Percentiles rank a stretch among this genome's conserved stretches.
phyloP scores from a whole-genome alignment of 306 rosid species.

The Rosa rugosa region DNA sequence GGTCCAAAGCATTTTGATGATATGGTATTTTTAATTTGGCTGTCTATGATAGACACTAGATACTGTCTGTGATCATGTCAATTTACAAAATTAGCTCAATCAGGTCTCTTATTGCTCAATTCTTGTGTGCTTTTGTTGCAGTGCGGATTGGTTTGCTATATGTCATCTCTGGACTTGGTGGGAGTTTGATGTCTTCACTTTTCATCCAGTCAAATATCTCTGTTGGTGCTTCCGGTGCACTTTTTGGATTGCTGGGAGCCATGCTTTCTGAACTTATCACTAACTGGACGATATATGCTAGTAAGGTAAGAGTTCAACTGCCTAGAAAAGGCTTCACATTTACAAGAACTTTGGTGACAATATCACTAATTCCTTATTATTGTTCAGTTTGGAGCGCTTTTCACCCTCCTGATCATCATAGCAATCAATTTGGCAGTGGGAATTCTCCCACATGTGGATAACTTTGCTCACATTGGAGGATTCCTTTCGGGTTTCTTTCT shows the following conservation, averaged over 20 bases:
- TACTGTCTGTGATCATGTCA: background rate
- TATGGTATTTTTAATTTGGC: background rate
- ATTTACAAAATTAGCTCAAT: slow-evolving; percentile 11
- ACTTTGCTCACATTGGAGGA: slow-evolving; percentile 98
- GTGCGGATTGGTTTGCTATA: slow-evolving; percentile 80
- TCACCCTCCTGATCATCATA: slow-evolving; percentile 73
- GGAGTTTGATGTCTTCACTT: slow-evolving; percentile 83
- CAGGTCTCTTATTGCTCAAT: slow-evolving; percentile 9
- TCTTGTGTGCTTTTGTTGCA: slow-evolving; percentile 30
- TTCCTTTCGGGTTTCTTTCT: slow-evolving; percentile 84
- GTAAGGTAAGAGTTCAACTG: slow-evolving; percentile 56
- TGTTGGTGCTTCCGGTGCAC: slow-evolving; percentile 98
- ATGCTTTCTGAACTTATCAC: slow-evolving; percentile 98
- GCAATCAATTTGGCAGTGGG: slow-evolving; percentile 87
- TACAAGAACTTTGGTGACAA: background rate
- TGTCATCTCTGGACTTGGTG: slow-evolving; percentile 90
- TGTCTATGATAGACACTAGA: background rate
- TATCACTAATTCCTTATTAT: background rate
- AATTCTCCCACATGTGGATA: slow-evolving; percentile 93
- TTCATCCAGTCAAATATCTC: slow-evolving; percentile 86
- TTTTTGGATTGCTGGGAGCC: slow-evolving; percentile 91
- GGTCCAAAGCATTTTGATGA: background rate
- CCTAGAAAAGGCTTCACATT: background rate
- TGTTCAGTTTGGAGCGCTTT: slow-evolving; percentile 70
- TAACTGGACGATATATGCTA: slow-evolving; percentile 84